A percentile compares a stretch with the other conserved stretches of the same genome.
Evolutionary conservation across 352 stramenopile genomes (phyloP).

Genomic region (Pythium phragmiticola): DNA sequence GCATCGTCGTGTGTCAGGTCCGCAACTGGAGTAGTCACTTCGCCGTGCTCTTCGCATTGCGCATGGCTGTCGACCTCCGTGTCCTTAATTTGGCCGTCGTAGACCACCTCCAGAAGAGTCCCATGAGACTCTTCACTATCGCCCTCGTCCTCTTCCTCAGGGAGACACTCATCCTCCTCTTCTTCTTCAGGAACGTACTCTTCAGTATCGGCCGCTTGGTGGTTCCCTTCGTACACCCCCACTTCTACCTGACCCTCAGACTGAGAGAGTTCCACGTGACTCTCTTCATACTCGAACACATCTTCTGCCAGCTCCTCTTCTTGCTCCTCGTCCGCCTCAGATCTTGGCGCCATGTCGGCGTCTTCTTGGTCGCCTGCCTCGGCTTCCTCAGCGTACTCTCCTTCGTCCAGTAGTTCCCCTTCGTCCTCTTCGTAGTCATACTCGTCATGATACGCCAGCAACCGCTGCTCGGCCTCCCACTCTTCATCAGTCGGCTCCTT

Average conservation of each 20-base stretch:
- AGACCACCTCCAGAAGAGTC: neutral
- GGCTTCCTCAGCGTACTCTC: neutral
- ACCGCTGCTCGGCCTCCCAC: constrained; percentile 3
- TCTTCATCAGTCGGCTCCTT: constrained; percentile 10
- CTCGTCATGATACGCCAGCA: neutral
- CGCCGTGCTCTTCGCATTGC: neutral
- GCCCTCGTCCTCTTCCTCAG: neutral
- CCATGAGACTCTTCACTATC: neutral
- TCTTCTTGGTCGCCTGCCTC: neutral
- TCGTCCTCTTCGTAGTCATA: constrained; percentile 6
- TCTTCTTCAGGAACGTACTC: too few relatives aligned
- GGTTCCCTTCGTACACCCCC: too few relatives aligned
- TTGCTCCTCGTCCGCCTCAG: neutral
- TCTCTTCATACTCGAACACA: neutral
- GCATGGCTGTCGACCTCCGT: too few relatives aligned
- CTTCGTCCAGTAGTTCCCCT: neutral
- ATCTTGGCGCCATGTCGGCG: neutral
- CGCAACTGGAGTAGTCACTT: neutral
- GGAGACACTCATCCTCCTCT: too few relatives aligned
- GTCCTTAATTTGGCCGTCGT: neutral
- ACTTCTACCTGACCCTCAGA: too few relatives aligned
- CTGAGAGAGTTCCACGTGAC: neutral
- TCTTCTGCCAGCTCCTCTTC: neutral
- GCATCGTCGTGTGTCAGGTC: neutral
- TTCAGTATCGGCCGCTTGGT: too few relatives aligned